Percentiles rank a stretch among this genome's conserved stretches.
These are phyloP conservation scores for Inga laurina DNA, from an alignment of 306 rosid species.

Conservation along the genomic window DNA sequence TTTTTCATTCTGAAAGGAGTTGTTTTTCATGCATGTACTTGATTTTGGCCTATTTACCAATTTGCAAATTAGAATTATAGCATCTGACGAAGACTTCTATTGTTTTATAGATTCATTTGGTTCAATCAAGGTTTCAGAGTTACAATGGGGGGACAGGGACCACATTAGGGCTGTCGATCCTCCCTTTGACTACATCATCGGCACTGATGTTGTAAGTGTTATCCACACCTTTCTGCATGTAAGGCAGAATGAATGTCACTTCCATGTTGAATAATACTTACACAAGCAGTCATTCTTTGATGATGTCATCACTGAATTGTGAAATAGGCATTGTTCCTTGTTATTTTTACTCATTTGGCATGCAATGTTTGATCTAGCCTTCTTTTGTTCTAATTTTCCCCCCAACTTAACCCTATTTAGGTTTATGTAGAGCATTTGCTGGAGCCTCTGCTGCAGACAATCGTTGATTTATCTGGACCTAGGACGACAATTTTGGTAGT, in stretches of 20 bases:
- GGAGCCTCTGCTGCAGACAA: conserved; percentile 82
- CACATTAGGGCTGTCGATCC: conserved; percentile 79
- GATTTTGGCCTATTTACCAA: neutral
- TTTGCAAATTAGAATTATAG: conserved; percentile 19
- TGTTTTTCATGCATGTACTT: neutral
- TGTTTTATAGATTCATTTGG: conserved; percentile 74
- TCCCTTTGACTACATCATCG: conserved; percentile 88
- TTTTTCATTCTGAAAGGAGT: neutral
- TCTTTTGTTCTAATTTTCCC: neutral
- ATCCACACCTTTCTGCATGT: conserved; percentile 24
- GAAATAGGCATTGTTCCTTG: neutral
- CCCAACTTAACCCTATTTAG: conserved; percentile 35
- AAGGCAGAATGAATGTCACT: conserved; percentile 11
- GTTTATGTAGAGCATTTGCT: conserved; percentile 87
- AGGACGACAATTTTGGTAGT: conserved; percentile 76
- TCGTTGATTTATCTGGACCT: conserved; percentile 83
- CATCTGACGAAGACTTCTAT: conserved; percentile 31
- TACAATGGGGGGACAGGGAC: conserved; percentile 85
- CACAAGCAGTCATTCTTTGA: neutral
- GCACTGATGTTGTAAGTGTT: conserved; percentile 87
- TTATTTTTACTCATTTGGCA: neutral
- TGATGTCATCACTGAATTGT: neutral
- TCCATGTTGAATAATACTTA: neutral
- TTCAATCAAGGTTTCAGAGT: conserved; percentile 78
- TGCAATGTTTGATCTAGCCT: conserved; percentile 10